A percentile compares a stretch with the other conserved stretches of the same genome.
phyloP scores from a whole-genome alignment of 805 yeast genomes.

The Metschnikowia anglica region DNA sequence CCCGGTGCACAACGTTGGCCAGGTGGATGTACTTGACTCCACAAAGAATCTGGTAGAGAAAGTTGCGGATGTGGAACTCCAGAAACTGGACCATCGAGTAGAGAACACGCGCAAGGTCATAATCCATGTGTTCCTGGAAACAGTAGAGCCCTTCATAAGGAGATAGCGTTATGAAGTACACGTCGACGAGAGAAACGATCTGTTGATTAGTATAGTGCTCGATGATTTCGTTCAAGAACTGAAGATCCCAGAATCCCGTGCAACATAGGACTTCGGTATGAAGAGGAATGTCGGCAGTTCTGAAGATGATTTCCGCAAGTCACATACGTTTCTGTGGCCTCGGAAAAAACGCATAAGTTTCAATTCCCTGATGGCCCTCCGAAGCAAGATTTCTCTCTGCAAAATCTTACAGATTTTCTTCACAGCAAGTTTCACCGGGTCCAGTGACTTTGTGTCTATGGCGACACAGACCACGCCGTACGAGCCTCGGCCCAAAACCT shows the following conservation, averaged over 20 bases:
- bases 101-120: conserved; percentile 78
- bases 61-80: conserved; percentile 77
- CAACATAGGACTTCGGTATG: too few species aligned
- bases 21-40: conserved; percentile 88
- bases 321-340: conserved; percentile 72
- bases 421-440: conserved; percentile 57
- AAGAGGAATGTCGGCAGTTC: too few species aligned
- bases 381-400: conserved; percentile 61
- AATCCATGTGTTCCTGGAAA: conserved; percentile 81
- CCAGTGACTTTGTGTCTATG: conserved; percentile 42
- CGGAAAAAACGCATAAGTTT: conserved; percentile 76
- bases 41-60: conserved; percentile 77
- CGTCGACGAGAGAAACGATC: conserved; percentile 71
- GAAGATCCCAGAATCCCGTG: too few species aligned
- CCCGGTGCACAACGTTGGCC: conserved; percentile 90
- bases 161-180: conserved; percentile 61
- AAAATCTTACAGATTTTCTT: conserved; percentile 78
- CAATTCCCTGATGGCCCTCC: conserved; percentile 81
- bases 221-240: not conserved
- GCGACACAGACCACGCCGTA: conserved; percentile 87
- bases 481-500: conserved; percentile 76
- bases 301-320: too few species aligned
- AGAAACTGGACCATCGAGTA: conserved; percentile 74
- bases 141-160: conserved; percentile 89
- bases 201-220: conserved; percentile 25